Evolutionary conservation across 108 stramenopile species (phyloP).

Genomic region (Bacterosira constricta): DNA sequence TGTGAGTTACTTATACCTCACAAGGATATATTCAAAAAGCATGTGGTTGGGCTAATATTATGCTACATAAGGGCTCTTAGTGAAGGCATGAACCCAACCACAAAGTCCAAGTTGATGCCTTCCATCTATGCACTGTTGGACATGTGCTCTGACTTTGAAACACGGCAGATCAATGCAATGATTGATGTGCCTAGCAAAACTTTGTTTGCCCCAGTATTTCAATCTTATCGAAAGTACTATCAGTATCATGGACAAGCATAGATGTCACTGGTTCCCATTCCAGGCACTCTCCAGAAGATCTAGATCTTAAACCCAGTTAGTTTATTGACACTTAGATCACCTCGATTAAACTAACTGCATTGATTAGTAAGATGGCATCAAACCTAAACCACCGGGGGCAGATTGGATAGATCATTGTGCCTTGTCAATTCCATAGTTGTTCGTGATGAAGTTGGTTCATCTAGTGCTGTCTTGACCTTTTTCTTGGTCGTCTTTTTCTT

Average conservation of each 20-base stretch:
- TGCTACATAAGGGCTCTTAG: slow-evolving; percentile 63
- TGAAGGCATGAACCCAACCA: slow-evolving; percentile 43
- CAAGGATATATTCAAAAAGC: slow-evolving; percentile 87
- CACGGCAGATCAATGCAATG: slow-evolving; percentile 71
- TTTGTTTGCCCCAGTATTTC: slow-evolving; percentile 65
- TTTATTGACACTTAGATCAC: no score
- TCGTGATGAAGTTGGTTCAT: no score
- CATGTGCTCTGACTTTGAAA: slow-evolving; percentile 73
- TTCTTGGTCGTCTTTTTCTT: no score
- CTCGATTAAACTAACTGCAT: no score
- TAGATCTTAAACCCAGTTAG: no score
- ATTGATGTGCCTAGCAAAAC: slow-evolving; percentile 63
- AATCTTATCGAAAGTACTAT: slow-evolving; percentile 71
- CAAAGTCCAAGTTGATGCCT: slow-evolving; percentile 55
- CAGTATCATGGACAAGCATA: slow-evolving; percentile 80
- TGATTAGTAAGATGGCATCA: no score
- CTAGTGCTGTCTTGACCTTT: no score
- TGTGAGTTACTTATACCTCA: slow-evolving; percentile 80
- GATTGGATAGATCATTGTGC: no score
- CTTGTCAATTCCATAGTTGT: no score
- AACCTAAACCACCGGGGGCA: no score
- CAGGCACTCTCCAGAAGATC: no score
- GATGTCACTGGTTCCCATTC: not conserved
- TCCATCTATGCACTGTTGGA: slow-evolving; percentile 75
- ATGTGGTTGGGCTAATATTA: slow-evolving; percentile 70